phyloP scores from a whole-genome alignment of 495 filamentous ascomycete genomes.

The Cenococcum geophilum region DNA sequence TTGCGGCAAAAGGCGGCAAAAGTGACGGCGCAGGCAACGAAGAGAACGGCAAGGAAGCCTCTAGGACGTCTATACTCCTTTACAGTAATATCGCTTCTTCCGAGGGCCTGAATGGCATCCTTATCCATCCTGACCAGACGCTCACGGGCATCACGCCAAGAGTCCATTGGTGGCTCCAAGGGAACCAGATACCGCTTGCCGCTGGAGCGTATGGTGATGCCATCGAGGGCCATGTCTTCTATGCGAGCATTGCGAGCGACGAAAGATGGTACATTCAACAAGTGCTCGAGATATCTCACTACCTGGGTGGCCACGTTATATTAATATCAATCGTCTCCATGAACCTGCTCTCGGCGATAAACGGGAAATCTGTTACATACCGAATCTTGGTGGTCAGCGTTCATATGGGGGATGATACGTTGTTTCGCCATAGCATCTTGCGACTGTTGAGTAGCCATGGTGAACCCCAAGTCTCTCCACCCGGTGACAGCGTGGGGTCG shows the following conservation, averaged over 20 bases:
- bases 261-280: slow-evolving; percentile 45
- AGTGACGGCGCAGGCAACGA: slow-evolving; percentile 43
- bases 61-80: slow-evolving; percentile 49
- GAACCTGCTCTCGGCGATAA: background rate
- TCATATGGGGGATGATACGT: slow-evolving; percentile 75
- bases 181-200: slow-evolving; percentile 52
- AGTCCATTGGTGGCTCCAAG: slow-evolving; percentile 56
- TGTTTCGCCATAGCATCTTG: slow-evolving; percentile 46
- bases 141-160: slow-evolving; percentile 54
- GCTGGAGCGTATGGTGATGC: slow-evolving; percentile 49
- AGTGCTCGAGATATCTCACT: slow-evolving; percentile 59
- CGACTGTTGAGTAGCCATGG: slow-evolving; percentile 29
- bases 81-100: slow-evolving; percentile 51
- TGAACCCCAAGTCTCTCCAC: background rate
- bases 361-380: slow-evolving; percentile 24
- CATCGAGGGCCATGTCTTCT: slow-evolving; percentile 52
- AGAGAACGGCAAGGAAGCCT: slow-evolving; percentile 41
- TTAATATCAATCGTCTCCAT: background rate
- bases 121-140: slow-evolving; percentile 64
- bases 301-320: slow-evolving; percentile 37
- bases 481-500: too few species aligned
- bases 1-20: slow-evolving; percentile 44
- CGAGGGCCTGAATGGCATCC: slow-evolving; percentile 49
- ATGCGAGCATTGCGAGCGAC: slow-evolving; percentile 48
- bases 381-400: slow-evolving; percentile 63